Conservation (phyloP, 2,329 filamentous ascomycete species). For the Cladosporium sp. region DNA sequence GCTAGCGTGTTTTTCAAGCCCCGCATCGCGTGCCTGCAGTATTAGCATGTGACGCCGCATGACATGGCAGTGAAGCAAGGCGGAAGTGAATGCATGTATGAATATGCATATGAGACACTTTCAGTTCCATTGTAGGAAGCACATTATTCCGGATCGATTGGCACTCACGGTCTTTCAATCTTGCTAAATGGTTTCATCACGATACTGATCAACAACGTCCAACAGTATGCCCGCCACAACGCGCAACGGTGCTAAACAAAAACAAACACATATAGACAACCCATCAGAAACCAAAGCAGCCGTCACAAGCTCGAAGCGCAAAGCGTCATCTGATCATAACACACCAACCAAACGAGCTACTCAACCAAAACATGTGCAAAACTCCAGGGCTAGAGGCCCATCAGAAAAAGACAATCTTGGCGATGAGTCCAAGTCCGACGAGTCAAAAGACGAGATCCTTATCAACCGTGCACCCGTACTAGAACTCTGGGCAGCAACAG, state of each 20-base stretch:
- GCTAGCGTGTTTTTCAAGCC: background rate
- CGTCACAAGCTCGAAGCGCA: background rate
- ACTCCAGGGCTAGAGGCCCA: background rate
- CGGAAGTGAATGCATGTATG: background rate
- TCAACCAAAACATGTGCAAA: background rate
- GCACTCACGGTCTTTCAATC: background rate
- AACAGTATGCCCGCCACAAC: conserved; percentile 7
- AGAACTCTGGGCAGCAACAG: conserved; percentile 35
- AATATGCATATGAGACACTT: background rate
- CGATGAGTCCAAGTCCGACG: background rate
- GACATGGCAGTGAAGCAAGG: background rate
- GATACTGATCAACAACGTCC: background rate
- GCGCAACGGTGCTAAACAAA: background rate
- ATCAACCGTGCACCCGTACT: conserved; percentile 40
- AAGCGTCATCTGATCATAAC: background rate
- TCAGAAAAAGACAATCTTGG: background rate
- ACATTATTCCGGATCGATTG: background rate
- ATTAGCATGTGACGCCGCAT: background rate
- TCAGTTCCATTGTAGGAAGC: background rate
- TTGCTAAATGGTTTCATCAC: background rate
- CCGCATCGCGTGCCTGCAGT: background rate
- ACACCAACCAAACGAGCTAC: background rate
- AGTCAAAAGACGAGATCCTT: conserved; percentile 23
- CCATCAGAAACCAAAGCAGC: conserved; percentile 10
- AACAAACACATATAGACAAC: background rate